Conservation (phyloP, 2,329 filamentous ascomycete species). For the Aspergillus costaricaensis region DNA sequence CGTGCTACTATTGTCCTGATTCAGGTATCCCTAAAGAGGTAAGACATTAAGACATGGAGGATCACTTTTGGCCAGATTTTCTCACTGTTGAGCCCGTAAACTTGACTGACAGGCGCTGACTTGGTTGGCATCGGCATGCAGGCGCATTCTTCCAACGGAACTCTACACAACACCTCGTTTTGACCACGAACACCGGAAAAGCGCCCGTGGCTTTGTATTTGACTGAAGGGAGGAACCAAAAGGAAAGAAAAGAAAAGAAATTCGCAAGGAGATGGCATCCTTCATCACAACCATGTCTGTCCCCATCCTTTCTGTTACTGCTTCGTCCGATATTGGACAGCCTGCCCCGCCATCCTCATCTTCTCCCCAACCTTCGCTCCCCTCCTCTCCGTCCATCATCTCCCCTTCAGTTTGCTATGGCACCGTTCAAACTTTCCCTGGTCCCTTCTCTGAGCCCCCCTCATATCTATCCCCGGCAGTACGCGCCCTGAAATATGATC, state of each 20-base stretch:
- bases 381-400: conserved; percentile 25
- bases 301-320: conserved; percentile 39
- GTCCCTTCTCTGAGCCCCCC: conserved; percentile 33
- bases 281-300: conserved; percentile 83
- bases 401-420: conserved; percentile 32
- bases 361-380: conserved; percentile 20
- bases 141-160: conserved; percentile 9
- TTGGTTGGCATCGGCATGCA: conserved; percentile 12
- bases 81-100: not conserved
- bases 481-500: conserved; percentile 40
- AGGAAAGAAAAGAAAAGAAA: not conserved
- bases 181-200: not conserved
- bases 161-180: conserved; percentile 6
- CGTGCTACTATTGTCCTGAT: not conserved
- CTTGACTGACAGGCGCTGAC: conserved; percentile 1
- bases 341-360: conserved; percentile 22
- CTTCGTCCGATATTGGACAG: conserved; percentile 29
- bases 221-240: not conserved
- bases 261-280: conserved; percentile 61
- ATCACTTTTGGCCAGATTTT: not conserved
- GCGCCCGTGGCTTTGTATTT: conserved; percentile 1
- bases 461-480: conserved; percentile 40
- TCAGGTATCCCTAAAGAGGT: not conserved
- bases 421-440: conserved; percentile 35
- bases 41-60: not conserved